A percentile compares a stretch with the other conserved stretches of the same genome.
phyloP scores from a whole-genome alignment of 1,284 basidiomycete species.

The Ustilago hordei region DNA sequence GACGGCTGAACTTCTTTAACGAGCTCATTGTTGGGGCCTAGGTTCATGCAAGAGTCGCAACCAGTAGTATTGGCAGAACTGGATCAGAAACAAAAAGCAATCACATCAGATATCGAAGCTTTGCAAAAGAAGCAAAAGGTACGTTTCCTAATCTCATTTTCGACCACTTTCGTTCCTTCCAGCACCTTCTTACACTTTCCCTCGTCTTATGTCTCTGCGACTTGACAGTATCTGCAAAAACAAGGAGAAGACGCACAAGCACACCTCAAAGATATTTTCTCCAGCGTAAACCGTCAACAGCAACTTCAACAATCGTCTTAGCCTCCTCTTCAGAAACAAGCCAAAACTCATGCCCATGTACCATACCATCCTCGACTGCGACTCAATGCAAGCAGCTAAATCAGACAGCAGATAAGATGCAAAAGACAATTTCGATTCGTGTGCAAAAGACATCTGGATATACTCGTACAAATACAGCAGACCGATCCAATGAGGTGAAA shows the following conservation, averaged over 20 bases:
- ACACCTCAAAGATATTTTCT: constrained; percentile 52
- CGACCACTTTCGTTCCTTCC: background rate
- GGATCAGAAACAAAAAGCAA: constrained; percentile 20
- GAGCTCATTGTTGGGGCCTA: background rate
- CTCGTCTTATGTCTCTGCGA: constrained; percentile 30
- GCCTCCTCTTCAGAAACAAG: background rate
- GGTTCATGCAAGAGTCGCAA: constrained; percentile 45
- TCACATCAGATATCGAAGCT: constrained; percentile 28
- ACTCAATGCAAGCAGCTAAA: background rate
- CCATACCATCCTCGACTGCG: background rate
- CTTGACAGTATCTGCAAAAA: constrained; percentile 44
- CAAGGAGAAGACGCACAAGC: constrained; percentile 47
- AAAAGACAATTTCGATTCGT: background rate
- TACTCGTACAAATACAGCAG: constrained; percentile 11
- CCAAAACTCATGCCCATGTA: background rate
- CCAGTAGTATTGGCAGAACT: constrained; percentile 25
- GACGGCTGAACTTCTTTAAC: background rate
- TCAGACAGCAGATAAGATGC: background rate
- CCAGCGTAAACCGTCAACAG: constrained; percentile 43
- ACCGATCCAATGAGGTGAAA: background rate
- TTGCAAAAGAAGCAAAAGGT: constrained; percentile 1
- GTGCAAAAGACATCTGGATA: constrained; percentile 3
- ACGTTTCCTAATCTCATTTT: background rate
- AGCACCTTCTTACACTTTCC: constrained; percentile 8
- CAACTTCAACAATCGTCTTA: constrained; percentile 11